Base-by-base conservation (phyloP, 768 basidiomycete species). In the Mycena filopes region DNA sequence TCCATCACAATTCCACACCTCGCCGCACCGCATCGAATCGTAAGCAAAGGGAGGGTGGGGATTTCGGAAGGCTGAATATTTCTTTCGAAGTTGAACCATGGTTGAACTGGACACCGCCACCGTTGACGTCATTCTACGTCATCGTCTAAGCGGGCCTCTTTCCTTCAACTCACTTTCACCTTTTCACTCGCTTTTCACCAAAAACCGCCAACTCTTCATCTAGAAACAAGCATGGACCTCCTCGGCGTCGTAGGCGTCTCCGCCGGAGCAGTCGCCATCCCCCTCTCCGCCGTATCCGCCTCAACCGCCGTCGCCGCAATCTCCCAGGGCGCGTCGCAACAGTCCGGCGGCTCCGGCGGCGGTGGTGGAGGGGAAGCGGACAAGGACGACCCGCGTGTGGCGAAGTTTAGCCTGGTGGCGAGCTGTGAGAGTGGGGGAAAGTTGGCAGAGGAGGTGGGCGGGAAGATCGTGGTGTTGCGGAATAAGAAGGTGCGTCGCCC, bases 161-260 rank as follows among this genome's bases (percentile, higher is more conserved):
- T n/a, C n/a, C n/a, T 47, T 8, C 48, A 31, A 16, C 20, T 49
- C 31, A 9, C 50, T 36, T 53, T 21, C 8, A 23, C 26, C 33
- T 41, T n/a, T n/a, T n/a, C n/a, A n/a, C n/a, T n/a, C n/a, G 11
- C 11, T 40, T 20, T n/a, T 18, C 18, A 11, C 41, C 25, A 16
- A 21, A 8, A 6, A 21, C 43, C n/a, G n/a, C n/a, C n/a, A 36
- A 36, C 6, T 23, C 12, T 13, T 3, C 29, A 29, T 11, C 20
- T 31, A 23, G 15, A 16, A 18, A 28, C 20, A 13, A 20, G 18
- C 20, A 65, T 65, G 64, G 64, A 72, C 15, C 49, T 76, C 31
- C 68, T 77, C 9, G 75, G 76, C 33, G 69, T 78, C 18, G 62
- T 76, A 21, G 74, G 77, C 45, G 70, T 73, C 2, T 74, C 72